Percentiles rank a stretch among this genome's conserved stretches.
Evolutionary conservation across 306 rosid genomes (phyloP).

Genomic region (Quercus bicolor): DNA sequence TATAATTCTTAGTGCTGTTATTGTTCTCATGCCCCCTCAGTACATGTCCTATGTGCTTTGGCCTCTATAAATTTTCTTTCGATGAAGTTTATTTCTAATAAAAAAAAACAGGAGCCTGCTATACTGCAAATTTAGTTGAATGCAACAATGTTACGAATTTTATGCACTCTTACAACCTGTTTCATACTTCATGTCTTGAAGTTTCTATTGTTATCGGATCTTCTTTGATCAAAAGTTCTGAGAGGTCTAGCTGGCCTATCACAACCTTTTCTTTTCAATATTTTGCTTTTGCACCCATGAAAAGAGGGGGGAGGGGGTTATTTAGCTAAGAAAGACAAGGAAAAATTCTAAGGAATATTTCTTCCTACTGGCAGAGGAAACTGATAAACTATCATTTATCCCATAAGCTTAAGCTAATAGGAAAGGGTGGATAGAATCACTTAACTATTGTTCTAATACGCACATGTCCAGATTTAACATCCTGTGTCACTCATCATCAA

Average conservation of each 20-base stretch:
- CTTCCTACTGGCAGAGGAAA: not conserved
- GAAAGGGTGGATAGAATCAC: too few species aligned
- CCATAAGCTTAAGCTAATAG: too few species aligned
- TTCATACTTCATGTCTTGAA: not conserved
- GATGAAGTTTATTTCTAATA: too few species aligned
- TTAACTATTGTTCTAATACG: too few species aligned
- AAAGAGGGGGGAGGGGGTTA: not conserved
- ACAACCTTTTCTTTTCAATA: not conserved
- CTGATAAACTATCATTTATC: not conserved
- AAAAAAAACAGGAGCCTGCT: constrained; percentile 53
- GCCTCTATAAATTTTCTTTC: too few species aligned
- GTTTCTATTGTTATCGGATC: not conserved
- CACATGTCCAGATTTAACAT: not conserved
- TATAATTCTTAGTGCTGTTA: too few species aligned
- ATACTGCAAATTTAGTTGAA: not conserved
- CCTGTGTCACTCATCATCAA: not conserved
- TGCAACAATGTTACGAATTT: not conserved
- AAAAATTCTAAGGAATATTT: not conserved
- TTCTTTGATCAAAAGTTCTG: not conserved
- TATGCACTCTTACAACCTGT: not conserved
- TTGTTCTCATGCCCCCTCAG: too few species aligned
- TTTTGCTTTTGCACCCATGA: not conserved
- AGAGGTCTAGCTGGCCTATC: not conserved
- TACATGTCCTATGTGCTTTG: too few species aligned
- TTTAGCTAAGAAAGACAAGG: not conserved